Base-by-base conservation (phyloP, 164 flowering plant species). In the Nelumbo lutea region DNA sequence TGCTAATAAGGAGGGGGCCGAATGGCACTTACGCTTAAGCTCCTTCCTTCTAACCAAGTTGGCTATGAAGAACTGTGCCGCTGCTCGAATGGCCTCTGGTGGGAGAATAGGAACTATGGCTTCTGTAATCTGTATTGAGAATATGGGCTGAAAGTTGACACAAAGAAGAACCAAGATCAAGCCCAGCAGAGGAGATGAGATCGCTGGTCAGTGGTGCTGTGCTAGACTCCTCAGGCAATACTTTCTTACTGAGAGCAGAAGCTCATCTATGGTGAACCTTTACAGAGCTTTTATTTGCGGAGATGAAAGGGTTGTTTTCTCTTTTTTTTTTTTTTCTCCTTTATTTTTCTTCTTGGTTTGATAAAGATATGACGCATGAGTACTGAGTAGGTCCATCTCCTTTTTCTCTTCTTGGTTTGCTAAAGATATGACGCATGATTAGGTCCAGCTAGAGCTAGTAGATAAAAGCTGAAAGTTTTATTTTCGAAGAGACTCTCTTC, bases 1-100 rank as follows among this genome's bases (percentile, higher is more conserved):
- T 0, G 83, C 74, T 61, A 83, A 77, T 5, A 87, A 46, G 2
- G 86, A 78, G 2, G 87, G 87, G 6, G 87, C 87, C 2, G 90
- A 83, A 68, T 81, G 76, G 0, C 85, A 82, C 39, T 84, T 75
- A 13, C 48, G 81, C 8, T 51, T 42, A 53, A 74, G 67, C 47
- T 61, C 78, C 48, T 73, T 68, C 53, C 51, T 72, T 59, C 70
- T 76, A 72, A 74, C 77, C 38, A 79, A 55, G 73, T 79, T 78
- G 74, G 83, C 71, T 38, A 82, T 62, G 84, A 82, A 44, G 85
- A 65, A 42, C 27, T 27, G 27, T 69, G 82, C 77, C 9, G 82
- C n/a, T 13, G 76, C 27, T 41, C 47, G 41, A 27, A 27, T 27
- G 27, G 27, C 0, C 27, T 27, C 0, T 27, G 27, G 27, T 27